Evolutionary conservation across 164 flowering plant species (phyloP).

Genomic region (Vitis rotundifolia): DNA sequence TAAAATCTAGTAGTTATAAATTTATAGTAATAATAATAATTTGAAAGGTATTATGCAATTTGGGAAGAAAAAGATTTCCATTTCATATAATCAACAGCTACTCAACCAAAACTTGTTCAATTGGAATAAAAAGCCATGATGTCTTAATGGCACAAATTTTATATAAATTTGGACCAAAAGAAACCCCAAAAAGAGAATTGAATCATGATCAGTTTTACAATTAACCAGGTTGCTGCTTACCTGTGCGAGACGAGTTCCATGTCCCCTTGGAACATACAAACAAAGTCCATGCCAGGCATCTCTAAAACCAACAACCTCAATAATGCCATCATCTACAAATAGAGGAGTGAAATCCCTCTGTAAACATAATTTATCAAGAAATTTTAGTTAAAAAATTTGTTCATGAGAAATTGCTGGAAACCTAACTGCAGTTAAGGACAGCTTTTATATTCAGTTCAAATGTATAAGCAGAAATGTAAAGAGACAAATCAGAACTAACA

Average conservation of each 20-base stretch:
- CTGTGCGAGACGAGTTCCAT: conserved; percentile 97
- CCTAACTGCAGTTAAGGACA: background rate
- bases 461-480: background rate
- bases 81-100: too few species aligned
- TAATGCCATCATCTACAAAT: conserved; percentile 79
- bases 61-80: too few species aligned
- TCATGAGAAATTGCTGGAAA: background rate
- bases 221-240: conserved; percentile 30
- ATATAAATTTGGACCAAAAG: too few species aligned
- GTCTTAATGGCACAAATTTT: too few species aligned
- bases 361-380: conserved; percentile 13
- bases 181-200: too few species aligned
- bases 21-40: too few species aligned
- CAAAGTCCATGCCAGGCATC: conserved; percentile 96
- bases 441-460: background rate
- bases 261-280: conserved; percentile 78
- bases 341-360: conserved; percentile 86
- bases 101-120: too few species aligned
- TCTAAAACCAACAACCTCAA: conserved; percentile 89
- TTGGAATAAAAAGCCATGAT: background rate
- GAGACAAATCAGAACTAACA: conserved; percentile 44
- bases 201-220: background rate
- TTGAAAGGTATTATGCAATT: too few species aligned
- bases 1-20: too few species aligned
- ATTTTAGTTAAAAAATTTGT: background rate